Evolutionary conservation across 805 yeast genomes (phyloP).

Genomic region (Yarrowia deformans): DNA sequence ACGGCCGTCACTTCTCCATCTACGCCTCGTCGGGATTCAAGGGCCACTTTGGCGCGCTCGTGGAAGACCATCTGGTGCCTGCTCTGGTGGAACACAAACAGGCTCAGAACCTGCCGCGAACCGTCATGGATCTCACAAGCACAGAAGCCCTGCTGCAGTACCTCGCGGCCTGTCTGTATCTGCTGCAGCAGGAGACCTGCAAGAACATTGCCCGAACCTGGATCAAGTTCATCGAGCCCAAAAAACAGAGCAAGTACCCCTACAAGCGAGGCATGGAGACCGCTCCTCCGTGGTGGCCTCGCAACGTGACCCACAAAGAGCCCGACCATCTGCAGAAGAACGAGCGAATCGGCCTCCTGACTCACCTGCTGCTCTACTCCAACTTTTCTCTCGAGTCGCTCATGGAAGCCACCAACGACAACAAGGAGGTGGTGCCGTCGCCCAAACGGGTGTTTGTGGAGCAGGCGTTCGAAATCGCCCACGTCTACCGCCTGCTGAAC

Average conservation of each 20-base stretch:
- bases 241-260: slow-evolving; percentile 68
- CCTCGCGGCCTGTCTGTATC: not conserved
- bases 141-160: not conserved
- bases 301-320: slow-evolving; percentile 63
- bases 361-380: slow-evolving; percentile 37
- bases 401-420: slow-evolving; percentile 14
- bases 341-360: slow-evolving; percentile 61
- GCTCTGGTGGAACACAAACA: slow-evolving; percentile 3
- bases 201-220: slow-evolving; percentile 69
- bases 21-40: slow-evolving; percentile 4
- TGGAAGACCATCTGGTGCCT: slow-evolving; percentile 6
- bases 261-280: slow-evolving; percentile 60
- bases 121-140: not conserved
- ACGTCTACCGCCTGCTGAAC: not conserved
- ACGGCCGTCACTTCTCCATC: not conserved
- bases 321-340: slow-evolving; percentile 74
- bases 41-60: not conserved
- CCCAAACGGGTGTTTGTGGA: slow-evolving; percentile 25
- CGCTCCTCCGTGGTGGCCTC: slow-evolving; percentile 79
- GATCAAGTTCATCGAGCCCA: slow-evolving; percentile 71
- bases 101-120: slow-evolving; percentile 23
- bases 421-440: slow-evolving; percentile 11
- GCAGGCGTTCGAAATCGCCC: slow-evolving; percentile 8
- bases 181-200: slow-evolving; percentile 59
- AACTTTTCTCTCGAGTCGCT: not conserved